A percentile compares a stretch with the other conserved stretches of the same genome.
These are phyloP conservation scores for Phialophora expanda DNA, from an alignment of 2,329 filamentous ascomycete genomes.

Conservation along the genomic window DNA sequence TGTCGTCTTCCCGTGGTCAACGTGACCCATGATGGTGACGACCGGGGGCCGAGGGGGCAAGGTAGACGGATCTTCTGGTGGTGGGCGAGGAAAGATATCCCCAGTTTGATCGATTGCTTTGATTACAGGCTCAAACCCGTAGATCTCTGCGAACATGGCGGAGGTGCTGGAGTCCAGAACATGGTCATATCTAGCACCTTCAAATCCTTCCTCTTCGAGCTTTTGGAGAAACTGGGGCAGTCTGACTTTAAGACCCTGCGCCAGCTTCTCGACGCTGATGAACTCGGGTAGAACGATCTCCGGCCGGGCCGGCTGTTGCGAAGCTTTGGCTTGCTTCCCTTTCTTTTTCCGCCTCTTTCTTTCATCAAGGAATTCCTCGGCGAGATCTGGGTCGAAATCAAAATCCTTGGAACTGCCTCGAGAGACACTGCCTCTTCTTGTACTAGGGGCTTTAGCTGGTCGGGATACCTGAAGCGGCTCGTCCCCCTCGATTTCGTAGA, in stretches of 20 bases:
- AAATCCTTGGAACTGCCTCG: conserved; percentile 24
- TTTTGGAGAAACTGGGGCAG: conserved; percentile 73
- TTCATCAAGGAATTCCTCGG: conserved; percentile 47
- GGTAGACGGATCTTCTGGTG: conserved; percentile 67
- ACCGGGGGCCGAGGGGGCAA: conserved; percentile 83
- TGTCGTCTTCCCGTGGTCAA: conserved; percentile 98
- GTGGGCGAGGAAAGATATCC: conserved; percentile 74
- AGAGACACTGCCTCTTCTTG: conserved; percentile 16
- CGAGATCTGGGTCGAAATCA: conserved; percentile 43
- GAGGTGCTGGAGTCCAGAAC: conserved; percentile 91
- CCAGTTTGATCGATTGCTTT: conserved; percentile 64
- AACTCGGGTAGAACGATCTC: conserved; percentile 84
- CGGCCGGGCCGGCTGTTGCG: conserved; percentile 55
- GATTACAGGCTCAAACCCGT: conserved; percentile 84
- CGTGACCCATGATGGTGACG: conserved; percentile 98
- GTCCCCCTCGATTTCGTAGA: conserved; percentile 33
- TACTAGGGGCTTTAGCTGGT: conserved; percentile 3
- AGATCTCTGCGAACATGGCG: conserved; percentile 87
- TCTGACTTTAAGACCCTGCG: conserved; percentile 73
- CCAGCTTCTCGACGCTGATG: conserved; percentile 84
- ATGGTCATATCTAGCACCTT: conserved; percentile 79
- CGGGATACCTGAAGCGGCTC: conserved; percentile 17
- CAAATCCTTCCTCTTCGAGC: conserved; percentile 85
- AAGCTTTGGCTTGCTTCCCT: conserved; percentile 16
- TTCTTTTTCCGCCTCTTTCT: conserved; percentile 47